These are phyloP conservation scores for Cryptosporidium andersoni DNA, from an alignment of 169 alveolate genomes.

Conservation along the genomic window DNA sequence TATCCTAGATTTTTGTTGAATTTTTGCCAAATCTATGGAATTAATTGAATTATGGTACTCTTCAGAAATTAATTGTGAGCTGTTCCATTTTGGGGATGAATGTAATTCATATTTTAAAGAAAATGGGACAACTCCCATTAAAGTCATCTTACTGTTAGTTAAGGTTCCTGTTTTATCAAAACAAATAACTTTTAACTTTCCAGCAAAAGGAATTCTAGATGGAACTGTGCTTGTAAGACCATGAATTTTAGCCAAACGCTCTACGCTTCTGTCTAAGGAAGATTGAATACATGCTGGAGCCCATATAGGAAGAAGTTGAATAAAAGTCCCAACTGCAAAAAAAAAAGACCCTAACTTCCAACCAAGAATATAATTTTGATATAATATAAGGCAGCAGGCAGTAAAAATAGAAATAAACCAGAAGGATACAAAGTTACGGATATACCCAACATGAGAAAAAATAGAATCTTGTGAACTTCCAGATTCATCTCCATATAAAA, in stretches of 20 bases:
- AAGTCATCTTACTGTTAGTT: constrained; percentile 44
- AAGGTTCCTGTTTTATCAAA: constrained; percentile 64
- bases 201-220: constrained; percentile 54
- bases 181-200: constrained; percentile 57
- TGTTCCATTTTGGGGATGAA: not conserved
- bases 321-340: constrained; percentile 70
- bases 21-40: not conserved
- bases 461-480: not conserved
- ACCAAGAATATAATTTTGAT: constrained; percentile 45
- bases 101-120: not conserved
- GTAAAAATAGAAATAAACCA: constrained; percentile 23
- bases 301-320: constrained; percentile 54
- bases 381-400: constrained; percentile 13
- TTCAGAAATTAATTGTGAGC: not conserved
- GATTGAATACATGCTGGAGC: constrained; percentile 64
- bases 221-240: constrained; percentile 24
- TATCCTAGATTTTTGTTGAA: not conserved
- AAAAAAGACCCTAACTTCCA: constrained; percentile 70
- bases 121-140: constrained; percentile 8
- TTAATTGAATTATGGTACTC: not conserved
- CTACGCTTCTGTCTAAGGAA: constrained; percentile 40
- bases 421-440: constrained; percentile 4
- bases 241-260: not conserved
- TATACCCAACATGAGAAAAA: constrained; percentile 25
- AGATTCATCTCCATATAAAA: not conserved